Percentiles rank a stretch among this genome's conserved stretches.
Evolutionary conservation across 139 green algal genomes (phyloP).

Genomic region (Desmodesmus armatus): DNA sequence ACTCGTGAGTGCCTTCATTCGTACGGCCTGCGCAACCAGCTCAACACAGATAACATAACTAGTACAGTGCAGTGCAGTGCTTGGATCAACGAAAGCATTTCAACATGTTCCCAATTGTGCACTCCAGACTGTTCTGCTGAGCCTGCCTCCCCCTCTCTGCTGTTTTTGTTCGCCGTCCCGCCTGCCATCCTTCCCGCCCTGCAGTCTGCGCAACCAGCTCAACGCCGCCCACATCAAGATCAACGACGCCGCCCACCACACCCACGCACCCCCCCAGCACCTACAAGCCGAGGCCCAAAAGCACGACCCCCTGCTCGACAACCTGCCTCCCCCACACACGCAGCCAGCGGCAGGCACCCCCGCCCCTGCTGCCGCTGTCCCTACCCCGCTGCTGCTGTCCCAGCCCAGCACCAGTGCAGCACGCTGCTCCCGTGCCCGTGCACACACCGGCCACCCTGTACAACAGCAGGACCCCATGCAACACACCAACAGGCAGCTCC

Average conservation of each 20-base stretch:
- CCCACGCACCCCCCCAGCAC: constrained; percentile 16
- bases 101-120: too few species aligned
- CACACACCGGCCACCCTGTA: neutral
- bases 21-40: too few species aligned
- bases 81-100: too few species aligned
- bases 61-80: too few species aligned
- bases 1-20: constrained; percentile 11
- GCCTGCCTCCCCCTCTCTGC: neutral
- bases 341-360: constrained; percentile 10
- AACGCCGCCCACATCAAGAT: constrained; percentile 15
- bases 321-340: constrained; percentile 29
- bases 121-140: neutral
- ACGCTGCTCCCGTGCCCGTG: neutral
- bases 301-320: constrained; percentile 22
- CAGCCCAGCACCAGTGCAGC: constrained; percentile 2
- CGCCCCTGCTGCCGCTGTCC: neutral
- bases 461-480: constrained; percentile 23
- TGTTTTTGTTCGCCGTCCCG: neutral
- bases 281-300: neutral
- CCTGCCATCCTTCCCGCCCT: neutral
- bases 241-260: neutral
- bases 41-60: too few species aligned
- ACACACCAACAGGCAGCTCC: constrained; percentile 12
- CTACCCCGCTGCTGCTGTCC: neutral
- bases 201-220: constrained; percentile 39